Base-by-base conservation (phyloP, 2,329 filamentous ascomycete species). In the Xylariaceae sp. region DNA sequence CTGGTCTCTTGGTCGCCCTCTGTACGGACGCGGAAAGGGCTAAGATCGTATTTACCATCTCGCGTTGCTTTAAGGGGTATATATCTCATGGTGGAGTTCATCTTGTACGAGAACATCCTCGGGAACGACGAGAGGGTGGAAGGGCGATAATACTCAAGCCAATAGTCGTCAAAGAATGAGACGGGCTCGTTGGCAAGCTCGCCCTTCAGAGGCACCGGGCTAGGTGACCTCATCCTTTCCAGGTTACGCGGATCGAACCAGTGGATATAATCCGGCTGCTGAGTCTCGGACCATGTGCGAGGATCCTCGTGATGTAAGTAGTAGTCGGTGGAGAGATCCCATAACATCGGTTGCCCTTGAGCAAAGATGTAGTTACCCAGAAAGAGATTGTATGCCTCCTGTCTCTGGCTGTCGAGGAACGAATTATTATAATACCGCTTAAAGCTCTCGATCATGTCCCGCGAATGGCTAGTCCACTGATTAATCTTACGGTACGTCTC, bases 361-460 rank as follows among this genome's bases (percentile, higher is more conserved):
- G 76, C 67, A 58, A 88, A 97, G 35, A 89, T 86, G 60, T 98
- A 98, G 57, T 97, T 96, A 5, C 92, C 92, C 1, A 98, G 74
- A 57, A 98, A 98, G 8, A 98, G 70, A 52, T 98, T 98, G 63
- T 97, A 97, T 1, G 92, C 92, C 63, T 98, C 92, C 63, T 98
- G 92, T 21, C 92, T 81, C 59, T 98, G 92, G n/a, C 85, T 89
- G 61, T 98, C 92, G 7, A 98, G 75, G 60, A 98, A 98, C 0
- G 90, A 94, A 58, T 98, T 98, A 66, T 97, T 95, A 63, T 98
- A 98, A 62, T 97, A 98, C 18, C 92, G 79, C 62, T 97, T 98
- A 70, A 98, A 96, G 60, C 88, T 95, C 65, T 98, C 92, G 15
- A 98, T 89, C 90, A 98, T 97, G 61, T 98, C 92, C 50, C 92